Percentiles rank a stretch among this genome's conserved stretches.
These are phyloP conservation scores for Talaromyces wortmannii DNA, from an alignment of 495 filamentous ascomycete species.

Conservation along the genomic window DNA sequence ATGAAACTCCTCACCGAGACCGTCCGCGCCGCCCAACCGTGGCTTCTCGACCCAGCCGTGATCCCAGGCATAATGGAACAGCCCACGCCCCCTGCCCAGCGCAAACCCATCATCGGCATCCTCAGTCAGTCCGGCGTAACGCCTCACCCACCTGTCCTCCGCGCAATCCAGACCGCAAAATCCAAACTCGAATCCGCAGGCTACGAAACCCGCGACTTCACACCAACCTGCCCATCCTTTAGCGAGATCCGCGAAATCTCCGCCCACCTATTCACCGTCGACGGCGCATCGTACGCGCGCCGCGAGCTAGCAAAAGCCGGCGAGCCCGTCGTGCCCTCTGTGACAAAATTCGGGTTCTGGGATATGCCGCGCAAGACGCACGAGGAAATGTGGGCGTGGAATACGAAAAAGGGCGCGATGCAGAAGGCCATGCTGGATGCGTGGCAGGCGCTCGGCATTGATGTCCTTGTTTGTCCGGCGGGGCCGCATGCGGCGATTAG, in stretches of 20 bases:
- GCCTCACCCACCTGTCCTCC: not conserved
- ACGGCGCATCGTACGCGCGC: conserved; percentile 22
- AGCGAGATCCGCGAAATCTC: conserved; percentile 10
- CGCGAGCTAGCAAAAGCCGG: conserved; percentile 17
- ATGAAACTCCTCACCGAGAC: conserved; percentile 49
- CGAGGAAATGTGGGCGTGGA: conserved; percentile 23
- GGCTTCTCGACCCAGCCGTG: conserved; percentile 31
- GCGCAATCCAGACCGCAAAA: not conserved
- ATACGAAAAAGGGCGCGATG: conserved; percentile 14
- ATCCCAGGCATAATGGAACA: not conserved
- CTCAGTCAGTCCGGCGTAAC: not conserved
- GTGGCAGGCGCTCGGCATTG: conserved; percentile 19
- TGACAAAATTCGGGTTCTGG: conserved; percentile 21
- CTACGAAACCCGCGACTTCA: not conserved
- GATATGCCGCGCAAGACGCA: conserved; percentile 16
- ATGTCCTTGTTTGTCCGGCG: conserved; percentile 20
- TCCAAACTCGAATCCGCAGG: not conserved
- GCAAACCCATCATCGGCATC: not conserved
- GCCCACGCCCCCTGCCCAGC: not conserved
- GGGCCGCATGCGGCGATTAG: conserved; percentile 21
- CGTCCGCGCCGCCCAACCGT: conserved; percentile 42
- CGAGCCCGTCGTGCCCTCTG: conserved; percentile 20
- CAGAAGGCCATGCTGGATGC: conserved; percentile 22
- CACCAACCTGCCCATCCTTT: not conserved
- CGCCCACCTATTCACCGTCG: conserved; percentile 22